phyloP scores from a whole-genome alignment of 2,329 filamentous ascomycete genomes.

The Sporothrix curviconia region DNA sequence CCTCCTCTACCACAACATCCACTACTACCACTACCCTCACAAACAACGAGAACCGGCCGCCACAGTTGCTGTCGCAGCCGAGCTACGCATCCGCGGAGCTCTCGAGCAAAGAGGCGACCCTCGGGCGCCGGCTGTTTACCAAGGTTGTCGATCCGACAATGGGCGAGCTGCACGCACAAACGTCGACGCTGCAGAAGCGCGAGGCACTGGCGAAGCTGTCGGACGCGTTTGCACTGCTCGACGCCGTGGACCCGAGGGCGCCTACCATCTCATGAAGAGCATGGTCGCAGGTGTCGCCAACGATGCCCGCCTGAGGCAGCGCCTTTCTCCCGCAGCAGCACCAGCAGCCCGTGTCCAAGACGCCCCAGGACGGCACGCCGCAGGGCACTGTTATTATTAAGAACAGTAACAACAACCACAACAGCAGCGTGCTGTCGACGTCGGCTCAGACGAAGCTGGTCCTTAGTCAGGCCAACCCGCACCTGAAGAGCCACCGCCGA shows the following conservation, averaged over 20 bases:
- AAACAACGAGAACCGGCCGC: slow-evolving; percentile 59
- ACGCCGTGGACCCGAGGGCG: slow-evolving; percentile 82
- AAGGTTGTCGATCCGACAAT: slow-evolving; percentile 78
- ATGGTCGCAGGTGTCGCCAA: slow-evolving; percentile 67
- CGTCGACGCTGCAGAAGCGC: slow-evolving; percentile 57
- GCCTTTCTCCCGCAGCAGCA: slow-evolving; percentile 37
- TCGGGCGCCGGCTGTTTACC: slow-evolving; percentile 74
- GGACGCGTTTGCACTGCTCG: slow-evolving; percentile 77
- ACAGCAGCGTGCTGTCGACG: slow-evolving; percentile 26
- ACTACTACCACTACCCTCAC: too few species aligned
- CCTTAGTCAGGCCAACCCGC: slow-evolving; percentile 75
- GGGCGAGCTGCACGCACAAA: slow-evolving; percentile 81
- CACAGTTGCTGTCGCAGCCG: slow-evolving; percentile 27
- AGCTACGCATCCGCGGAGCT: slow-evolving; percentile 36
- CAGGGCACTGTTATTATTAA: slow-evolving; percentile 54
- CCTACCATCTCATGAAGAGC: slow-evolving; percentile 74
- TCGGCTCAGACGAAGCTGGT: slow-evolving; percentile 58
- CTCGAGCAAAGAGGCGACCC: slow-evolving; percentile 70
- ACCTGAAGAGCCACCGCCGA: slow-evolving; percentile 70
- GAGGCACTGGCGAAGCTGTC: slow-evolving; percentile 78
- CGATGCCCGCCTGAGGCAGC: slow-evolving; percentile 57
- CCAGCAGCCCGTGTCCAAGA: slow-evolving; percentile 25
- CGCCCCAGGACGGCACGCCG: slow-evolving; percentile 38
- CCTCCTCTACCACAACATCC: neutral
- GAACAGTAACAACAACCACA: slow-evolving; percentile 31